phyloP scores from a whole-genome alignment of 768 basidiomycete species.

The Serendipita indica region DNA sequence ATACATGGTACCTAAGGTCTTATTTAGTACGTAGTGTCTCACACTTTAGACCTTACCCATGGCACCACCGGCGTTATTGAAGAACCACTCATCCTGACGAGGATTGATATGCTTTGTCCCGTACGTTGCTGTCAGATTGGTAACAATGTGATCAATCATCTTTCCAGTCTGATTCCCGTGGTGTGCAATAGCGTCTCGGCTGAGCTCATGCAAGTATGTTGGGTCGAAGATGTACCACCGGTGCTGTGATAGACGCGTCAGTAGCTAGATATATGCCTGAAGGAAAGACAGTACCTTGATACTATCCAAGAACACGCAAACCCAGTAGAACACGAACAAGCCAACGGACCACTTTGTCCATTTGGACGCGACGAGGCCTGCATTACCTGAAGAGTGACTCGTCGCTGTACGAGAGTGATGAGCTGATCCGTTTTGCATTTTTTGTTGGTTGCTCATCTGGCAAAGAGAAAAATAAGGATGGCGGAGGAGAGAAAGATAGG shows the following conservation, averaged over 20 bases:
- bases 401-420: too few relatives aligned
- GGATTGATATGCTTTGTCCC: slow-evolving; percentile 39
- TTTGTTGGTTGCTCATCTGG: too few relatives aligned
- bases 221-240: slow-evolving; percentile 83
- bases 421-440: too few relatives aligned
- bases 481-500: too few relatives aligned
- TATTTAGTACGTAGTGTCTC: background rate
- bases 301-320: slow-evolving; percentile 17
- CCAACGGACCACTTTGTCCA: background rate
- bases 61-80: slow-evolving; percentile 94
- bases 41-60: slow-evolving; percentile 43
- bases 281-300: slow-evolving; percentile 18
- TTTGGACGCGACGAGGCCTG: too few relatives aligned
- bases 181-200: slow-evolving; percentile 53
- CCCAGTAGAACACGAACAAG: background rate
- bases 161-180: slow-evolving; percentile 48
- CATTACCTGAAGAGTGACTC: too few relatives aligned
- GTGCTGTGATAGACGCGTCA: slow-evolving; percentile 30
- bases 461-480: too few relatives aligned
- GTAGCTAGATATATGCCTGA: background rate
- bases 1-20: slow-evolving; percentile 59
- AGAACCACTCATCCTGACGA: slow-evolving; percentile 74
- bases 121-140: slow-evolving; percentile 63
- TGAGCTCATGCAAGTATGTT: slow-evolving; percentile 50
- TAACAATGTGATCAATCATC: slow-evolving; percentile 70